These are phyloP conservation scores for Blastomyces gilchristii DNA, from an alignment of 2,329 filamentous ascomycete species.

Conservation along the genomic window DNA sequence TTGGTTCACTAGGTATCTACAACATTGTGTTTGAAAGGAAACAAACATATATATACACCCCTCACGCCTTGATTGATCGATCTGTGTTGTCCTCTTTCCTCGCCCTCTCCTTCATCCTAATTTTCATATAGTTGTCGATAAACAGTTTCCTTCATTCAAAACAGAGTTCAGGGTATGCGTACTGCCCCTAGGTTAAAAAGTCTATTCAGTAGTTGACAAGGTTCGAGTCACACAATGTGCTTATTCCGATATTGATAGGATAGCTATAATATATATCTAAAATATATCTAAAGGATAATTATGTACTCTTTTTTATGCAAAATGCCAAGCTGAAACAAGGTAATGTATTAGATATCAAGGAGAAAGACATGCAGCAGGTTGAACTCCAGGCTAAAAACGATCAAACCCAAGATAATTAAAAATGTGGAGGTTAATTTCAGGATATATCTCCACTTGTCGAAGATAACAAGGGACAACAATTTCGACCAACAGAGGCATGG, in stretches of 20 bases:
- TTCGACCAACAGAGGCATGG: background rate
- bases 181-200: background rate
- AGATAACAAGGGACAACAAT: background rate
- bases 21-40: background rate
- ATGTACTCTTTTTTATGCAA: background rate
- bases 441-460: background rate
- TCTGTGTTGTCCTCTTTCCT: background rate
- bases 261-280: background rate
- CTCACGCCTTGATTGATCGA: background rate
- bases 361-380: background rate
- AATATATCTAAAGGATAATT: background rate
- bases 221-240: background rate
- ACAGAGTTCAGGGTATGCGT: background rate
- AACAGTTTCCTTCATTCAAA: background rate
- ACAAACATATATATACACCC: background rate
- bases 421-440: background rate
- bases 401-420: background rate
- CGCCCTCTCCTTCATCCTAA: background rate
- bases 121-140: background rate
- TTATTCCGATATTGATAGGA: background rate
- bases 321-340: background rate
- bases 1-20: background rate
- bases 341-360: background rate
- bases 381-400: conserved; percentile 4
- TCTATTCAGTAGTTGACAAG: background rate